Evolutionary conservation across 176 grass and related monocot species (phyloP).

Genomic region (Leersia perrieri): DNA sequence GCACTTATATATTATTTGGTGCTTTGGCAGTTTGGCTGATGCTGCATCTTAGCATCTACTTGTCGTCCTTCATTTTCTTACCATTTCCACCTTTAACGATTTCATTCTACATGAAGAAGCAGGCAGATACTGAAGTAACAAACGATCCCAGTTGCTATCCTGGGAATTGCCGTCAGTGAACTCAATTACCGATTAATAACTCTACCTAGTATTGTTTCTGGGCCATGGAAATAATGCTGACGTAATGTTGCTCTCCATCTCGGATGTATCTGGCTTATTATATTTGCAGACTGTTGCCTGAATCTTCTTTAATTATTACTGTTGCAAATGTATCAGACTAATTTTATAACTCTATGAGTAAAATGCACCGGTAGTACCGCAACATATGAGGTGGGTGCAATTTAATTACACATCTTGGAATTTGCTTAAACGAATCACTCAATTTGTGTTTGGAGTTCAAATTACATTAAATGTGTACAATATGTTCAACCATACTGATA

Average conservation of each 20-base stretch:
- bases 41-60: neutral
- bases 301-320: neutral
- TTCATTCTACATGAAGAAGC: slow-evolving; percentile 8
- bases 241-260: neutral
- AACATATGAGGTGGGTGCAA: no score
- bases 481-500: no score
- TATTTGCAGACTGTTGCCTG: slow-evolving; percentile 19
- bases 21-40: slow-evolving; percentile 15
- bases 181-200: neutral
- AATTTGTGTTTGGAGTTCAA: no score
- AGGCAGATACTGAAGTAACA: slow-evolving; percentile 25
- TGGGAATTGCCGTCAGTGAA: neutral
- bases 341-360: neutral
- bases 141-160: neutral
- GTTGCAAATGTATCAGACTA: neutral
- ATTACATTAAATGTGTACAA: no score
- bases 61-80: slow-evolving; percentile 1
- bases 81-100: neutral
- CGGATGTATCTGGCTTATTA: neutral
- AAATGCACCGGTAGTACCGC: no score
- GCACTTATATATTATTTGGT: slow-evolving; percentile 17
- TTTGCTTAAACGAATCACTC: no score
- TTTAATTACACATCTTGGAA: no score
- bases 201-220: neutral
- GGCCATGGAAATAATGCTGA: neutral